Percentiles rank a stretch among this genome's conserved stretches.
phyloP scores from a whole-genome alignment of 2,329 filamentous ascomycete species.

The Pseudogymnoascus verrucosus region DNA sequence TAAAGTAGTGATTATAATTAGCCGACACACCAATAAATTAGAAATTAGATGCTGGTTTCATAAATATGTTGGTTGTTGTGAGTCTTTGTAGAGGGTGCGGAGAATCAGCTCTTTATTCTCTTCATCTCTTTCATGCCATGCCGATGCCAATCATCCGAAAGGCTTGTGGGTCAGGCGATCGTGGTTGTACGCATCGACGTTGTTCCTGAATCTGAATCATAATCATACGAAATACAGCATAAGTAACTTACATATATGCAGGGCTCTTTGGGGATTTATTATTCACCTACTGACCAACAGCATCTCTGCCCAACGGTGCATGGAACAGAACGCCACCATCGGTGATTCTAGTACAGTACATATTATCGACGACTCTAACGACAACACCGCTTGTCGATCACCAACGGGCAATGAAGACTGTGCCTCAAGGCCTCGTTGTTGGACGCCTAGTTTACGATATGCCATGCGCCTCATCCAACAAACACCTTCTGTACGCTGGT shows the following conservation, averaged over 20 bases:
- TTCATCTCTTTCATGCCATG: not conserved
- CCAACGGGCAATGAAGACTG: not conserved
- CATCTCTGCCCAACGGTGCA: not conserved
- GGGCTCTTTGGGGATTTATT: not conserved
- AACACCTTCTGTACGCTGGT: not conserved
- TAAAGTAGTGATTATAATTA: constrained; percentile 6
- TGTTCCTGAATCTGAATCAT: constrained; percentile 9
- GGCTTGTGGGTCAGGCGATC: not conserved
- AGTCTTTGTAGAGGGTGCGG: not conserved
- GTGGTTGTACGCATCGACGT: not conserved
- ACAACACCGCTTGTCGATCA: not conserved
- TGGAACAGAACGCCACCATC: not conserved
- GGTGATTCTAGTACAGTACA: not conserved
- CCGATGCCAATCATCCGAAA: not conserved
- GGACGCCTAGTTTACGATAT: not conserved
- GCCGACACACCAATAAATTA: constrained; percentile 3
- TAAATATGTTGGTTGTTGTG: not conserved
- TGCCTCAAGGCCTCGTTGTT: not conserved
- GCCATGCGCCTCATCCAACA: constrained; percentile 4
- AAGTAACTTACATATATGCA: constrained; percentile 5
- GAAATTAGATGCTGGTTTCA: constrained; percentile 3
- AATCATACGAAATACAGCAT: not conserved
- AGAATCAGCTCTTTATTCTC: not conserved
- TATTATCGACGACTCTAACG: not conserved
- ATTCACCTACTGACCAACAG: not conserved